Percentiles rank a stretch among this genome's conserved stretches.
Conservation (phyloP, 2,329 filamentous ascomycete genomes). For the Bipolaris oryzae region DNA sequence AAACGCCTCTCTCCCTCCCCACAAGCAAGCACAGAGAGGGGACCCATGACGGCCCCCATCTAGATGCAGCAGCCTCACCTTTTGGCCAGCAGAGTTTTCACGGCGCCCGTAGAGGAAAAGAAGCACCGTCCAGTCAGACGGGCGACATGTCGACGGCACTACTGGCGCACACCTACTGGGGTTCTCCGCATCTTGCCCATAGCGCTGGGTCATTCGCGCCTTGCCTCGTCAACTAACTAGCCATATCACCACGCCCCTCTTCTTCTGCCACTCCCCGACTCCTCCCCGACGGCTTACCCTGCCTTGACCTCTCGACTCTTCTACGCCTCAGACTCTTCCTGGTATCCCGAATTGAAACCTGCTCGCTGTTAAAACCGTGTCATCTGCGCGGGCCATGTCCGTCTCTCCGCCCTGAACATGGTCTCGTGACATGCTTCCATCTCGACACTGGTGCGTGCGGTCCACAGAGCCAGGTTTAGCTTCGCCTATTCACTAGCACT, state of each 20-base stretch:
- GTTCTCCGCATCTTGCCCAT: constrained; percentile 42
- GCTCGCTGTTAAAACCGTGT: not conserved
- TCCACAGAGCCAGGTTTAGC: constrained; percentile 7
- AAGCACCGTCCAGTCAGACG: constrained; percentile 20
- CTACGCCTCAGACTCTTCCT: not conserved
- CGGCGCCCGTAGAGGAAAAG: constrained; percentile 17
- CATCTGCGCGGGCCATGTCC: constrained; percentile 13
- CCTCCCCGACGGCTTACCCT: constrained; percentile 16
- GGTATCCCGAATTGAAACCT: too few species aligned
- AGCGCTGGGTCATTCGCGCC: constrained; percentile 38
- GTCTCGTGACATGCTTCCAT: constrained; percentile 30
- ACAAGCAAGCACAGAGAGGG: not conserved
- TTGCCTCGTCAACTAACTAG: not conserved
- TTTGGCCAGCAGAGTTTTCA: constrained; percentile 2
- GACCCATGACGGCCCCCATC: constrained; percentile 2
- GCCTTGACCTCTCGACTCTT: not conserved
- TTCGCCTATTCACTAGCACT: constrained; percentile 16
- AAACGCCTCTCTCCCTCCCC: not conserved
- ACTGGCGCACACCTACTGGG: constrained; percentile 29
- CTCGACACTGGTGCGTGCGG: constrained; percentile 17
- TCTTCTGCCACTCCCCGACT: constrained; percentile 9
- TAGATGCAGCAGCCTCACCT: constrained; percentile 9
- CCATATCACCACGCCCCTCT: constrained; percentile 36
- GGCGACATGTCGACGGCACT: constrained; percentile 2
- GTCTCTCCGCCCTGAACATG: constrained; percentile 16